Percentiles rank a stretch among this genome's conserved stretches.
Conservation (phyloP, 2,329 filamentous ascomycete genomes). For the Beauveria medogensis region DNA sequence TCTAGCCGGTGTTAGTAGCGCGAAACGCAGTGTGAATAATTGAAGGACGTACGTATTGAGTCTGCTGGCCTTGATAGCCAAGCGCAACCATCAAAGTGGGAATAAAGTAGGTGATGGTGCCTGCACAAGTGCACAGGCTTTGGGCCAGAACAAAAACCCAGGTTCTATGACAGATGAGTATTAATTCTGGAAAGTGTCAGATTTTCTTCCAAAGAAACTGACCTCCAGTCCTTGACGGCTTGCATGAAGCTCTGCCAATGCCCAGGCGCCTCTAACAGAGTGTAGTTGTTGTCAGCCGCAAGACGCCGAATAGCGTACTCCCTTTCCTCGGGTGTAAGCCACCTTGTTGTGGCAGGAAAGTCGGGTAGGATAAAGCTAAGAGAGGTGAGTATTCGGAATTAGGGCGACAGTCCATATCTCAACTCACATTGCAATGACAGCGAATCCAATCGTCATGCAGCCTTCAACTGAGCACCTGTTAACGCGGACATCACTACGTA, state of each 20-base stretch:
- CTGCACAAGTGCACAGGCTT: constrained; percentile 7
- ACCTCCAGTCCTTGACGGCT: constrained; percentile 7
- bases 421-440: constrained; percentile 5
- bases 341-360: constrained; percentile 17
- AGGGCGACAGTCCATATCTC: neutral
- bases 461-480: constrained; percentile 1
- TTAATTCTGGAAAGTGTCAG: neutral
- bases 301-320: constrained; percentile 14
- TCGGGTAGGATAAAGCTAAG: constrained; percentile 16
- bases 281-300: neutral
- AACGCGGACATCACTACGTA: neutral
- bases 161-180: neutral
- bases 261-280: neutral
- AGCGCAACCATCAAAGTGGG: constrained; percentile 6
- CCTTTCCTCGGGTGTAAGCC: constrained; percentile 17
- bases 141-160: constrained; percentile 9
- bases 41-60: constrained; percentile 2
- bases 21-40: neutral
- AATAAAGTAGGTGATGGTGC: constrained; percentile 11
- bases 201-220: neutral
- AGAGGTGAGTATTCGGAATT: neutral
- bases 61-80: constrained; percentile 7
- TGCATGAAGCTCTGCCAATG: constrained; percentile 4
- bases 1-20: neutral
- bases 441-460: constrained; percentile 6